Conservation (phyloP, 768 basidiomycete species). For the Suillus luteus region DNA sequence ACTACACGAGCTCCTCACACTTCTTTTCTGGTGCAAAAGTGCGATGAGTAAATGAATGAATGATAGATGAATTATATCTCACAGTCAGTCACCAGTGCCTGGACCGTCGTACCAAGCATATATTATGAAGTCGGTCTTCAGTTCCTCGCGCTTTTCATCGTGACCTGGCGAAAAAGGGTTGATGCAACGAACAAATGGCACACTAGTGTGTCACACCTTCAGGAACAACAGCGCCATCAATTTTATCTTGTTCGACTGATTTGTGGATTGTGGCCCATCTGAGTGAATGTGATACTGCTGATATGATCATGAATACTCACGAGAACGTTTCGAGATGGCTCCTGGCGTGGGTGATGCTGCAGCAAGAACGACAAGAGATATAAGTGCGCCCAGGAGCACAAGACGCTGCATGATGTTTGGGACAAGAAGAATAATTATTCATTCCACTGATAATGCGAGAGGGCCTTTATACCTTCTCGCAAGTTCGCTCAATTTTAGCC, state of each 20-base stretch:
- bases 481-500: too few relatives aligned
- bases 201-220: too few relatives aligned
- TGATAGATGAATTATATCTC: background rate
- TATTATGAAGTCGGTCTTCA: background rate
- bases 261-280: background rate
- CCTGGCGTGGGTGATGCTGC: constrained; percentile 1
- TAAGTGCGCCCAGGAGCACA: background rate
- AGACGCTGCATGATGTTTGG: constrained; percentile 8
- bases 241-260: background rate
- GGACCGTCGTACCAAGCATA: background rate
- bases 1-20: background rate
- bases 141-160: background rate
- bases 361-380: background rate
- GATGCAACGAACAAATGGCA: too few relatives aligned
- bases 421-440: background rate
- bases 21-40: background rate
- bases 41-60: background rate
- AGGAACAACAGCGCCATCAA: too few relatives aligned
- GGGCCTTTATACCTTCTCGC: background rate
- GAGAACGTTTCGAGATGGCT: background rate
- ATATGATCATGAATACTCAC: background rate
- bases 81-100: background rate
- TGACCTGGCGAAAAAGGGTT: too few relatives aligned
- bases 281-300: background rate
- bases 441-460: background rate